These are phyloP conservation scores for Stropharia rugosoannulata DNA, from an alignment of 768 basidiomycete genomes.

Conservation along the genomic window DNA sequence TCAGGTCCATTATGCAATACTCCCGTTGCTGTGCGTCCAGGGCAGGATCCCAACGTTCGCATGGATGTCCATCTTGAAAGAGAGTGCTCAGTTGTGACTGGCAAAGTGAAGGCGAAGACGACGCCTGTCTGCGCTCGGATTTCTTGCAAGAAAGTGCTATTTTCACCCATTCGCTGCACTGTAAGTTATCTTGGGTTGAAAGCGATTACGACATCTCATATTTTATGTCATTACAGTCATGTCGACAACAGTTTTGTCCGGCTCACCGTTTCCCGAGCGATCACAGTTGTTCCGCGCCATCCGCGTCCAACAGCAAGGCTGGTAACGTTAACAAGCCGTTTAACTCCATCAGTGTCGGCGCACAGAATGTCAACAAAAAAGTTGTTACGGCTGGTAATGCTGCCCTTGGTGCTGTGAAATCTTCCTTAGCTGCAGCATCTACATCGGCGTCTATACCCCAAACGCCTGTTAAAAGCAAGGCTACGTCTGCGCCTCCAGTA, in stretches of 20 bases:
- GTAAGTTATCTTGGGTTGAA: constrained; percentile 42
- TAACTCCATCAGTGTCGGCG: constrained; percentile 37
- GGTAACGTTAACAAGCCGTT: constrained; percentile 14
- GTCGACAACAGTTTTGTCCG: constrained; percentile 71
- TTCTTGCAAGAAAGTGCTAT: constrained; percentile 72
- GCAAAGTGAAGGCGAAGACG: constrained; percentile 52
- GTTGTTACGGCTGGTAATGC: constrained; percentile 30
- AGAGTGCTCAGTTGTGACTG: constrained; percentile 71
- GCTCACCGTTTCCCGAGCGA: constrained; percentile 77
- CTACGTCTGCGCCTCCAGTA: constrained; percentile 15
- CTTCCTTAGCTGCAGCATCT: constrained; percentile 27
- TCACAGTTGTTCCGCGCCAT: constrained; percentile 49
- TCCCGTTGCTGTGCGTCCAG: constrained; percentile 73
- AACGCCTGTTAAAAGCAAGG: constrained; percentile 9
- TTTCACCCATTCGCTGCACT: constrained; percentile 71
- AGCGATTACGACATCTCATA: not conserved
- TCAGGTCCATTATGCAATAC: constrained; percentile 75
- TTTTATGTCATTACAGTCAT: constrained; percentile 45
- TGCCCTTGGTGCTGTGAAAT: constrained; percentile 31
- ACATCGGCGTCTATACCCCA: constrained; percentile 20
- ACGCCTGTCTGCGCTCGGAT: constrained; percentile 58
- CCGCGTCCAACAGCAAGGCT: constrained; percentile 12
- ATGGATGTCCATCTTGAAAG: constrained; percentile 75
- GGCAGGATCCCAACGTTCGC: constrained; percentile 76
- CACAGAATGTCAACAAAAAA: constrained; percentile 38